These are phyloP conservation scores for Penicillium sp. DNA, from an alignment of 2,329 filamentous ascomycete genomes.

Conservation along the genomic window DNA sequence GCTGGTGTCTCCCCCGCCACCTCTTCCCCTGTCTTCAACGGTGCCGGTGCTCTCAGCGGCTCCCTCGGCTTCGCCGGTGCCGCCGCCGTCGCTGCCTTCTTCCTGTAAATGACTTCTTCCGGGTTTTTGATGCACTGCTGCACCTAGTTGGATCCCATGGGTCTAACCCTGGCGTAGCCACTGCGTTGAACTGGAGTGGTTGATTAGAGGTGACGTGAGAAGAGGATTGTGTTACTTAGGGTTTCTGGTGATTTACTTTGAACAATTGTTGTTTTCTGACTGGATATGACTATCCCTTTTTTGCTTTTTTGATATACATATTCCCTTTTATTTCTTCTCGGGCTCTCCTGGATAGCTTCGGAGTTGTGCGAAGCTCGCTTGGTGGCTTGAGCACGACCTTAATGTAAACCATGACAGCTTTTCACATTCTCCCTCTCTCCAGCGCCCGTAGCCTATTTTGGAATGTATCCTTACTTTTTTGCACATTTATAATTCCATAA, in stretches of 20 bases:
- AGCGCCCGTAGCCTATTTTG: constrained; percentile 21
- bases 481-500: background rate
- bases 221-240: constrained; percentile 25
- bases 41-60: constrained; percentile 28
- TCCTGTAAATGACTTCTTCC: constrained; percentile 31
- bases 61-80: constrained; percentile 32
- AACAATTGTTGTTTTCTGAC: constrained; percentile 26
- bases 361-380: constrained; percentile 29
- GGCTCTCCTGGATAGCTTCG: constrained; percentile 30
- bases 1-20: constrained; percentile 11
- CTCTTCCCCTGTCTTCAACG: constrained; percentile 25
- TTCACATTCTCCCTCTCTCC: constrained; percentile 20
- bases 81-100: constrained; percentile 31
- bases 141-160: constrained; percentile 4
- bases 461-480: constrained; percentile 17
- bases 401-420: constrained; percentile 33
- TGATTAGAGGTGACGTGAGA: constrained; percentile 10
- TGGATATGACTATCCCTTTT: constrained; percentile 24
- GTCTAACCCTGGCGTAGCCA: background rate
- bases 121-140: constrained; percentile 11
- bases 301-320: constrained; percentile 25
- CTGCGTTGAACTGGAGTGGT: constrained; percentile 4
- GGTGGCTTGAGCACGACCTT: constrained; percentile 29
- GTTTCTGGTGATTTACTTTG: constrained; percentile 22
- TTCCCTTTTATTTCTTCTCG: constrained; percentile 21